These are phyloP conservation scores for Boletus tomentosulus DNA, from an alignment of 768 basidiomycete species.

Conservation along the genomic window DNA sequence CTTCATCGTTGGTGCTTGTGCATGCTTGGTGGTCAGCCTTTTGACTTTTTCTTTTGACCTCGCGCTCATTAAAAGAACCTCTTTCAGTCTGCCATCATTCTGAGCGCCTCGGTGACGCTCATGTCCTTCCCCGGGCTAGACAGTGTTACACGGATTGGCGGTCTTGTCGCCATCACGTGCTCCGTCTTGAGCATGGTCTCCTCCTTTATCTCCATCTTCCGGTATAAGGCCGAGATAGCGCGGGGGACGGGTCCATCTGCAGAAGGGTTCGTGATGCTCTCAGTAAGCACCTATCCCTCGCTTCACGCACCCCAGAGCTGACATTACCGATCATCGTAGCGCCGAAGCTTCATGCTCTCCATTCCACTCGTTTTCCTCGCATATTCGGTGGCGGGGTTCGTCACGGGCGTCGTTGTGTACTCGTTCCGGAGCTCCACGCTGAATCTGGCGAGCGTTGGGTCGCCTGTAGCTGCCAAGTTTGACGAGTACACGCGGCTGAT, in stretches of 20 bases:
- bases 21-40: constrained; percentile 56
- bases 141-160: constrained; percentile 56
- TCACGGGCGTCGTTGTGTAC: constrained; percentile 62
- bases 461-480: constrained; percentile 41
- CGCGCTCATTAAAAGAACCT: constrained; percentile 1
- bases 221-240: constrained; percentile 63
- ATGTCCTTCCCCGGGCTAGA: constrained; percentile 75
- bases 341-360: constrained; percentile 58
- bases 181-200: constrained; percentile 67
- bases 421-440: constrained; percentile 51
- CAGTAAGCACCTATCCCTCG: constrained; percentile 27
- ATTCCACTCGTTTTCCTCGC: constrained; percentile 71
- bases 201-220: constrained; percentile 64
- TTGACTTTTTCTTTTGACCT: neutral
- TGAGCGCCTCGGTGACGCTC: constrained; percentile 80
- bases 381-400: constrained; percentile 66
- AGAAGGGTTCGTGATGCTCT: constrained; percentile 57
- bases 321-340: constrained; percentile 22
- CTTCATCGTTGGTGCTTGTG: constrained; percentile 61
- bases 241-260: constrained; percentile 40
- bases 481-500: constrained; percentile 60
- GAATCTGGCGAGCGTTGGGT: constrained; percentile 32
- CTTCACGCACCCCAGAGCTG: neutral
- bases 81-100: constrained; percentile 67
- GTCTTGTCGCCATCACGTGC: constrained; percentile 64